These are phyloP conservation scores for Ophiostoma pallidulum DNA, from an alignment of 2,329 filamentous ascomycete species.

Conservation along the genomic window DNA sequence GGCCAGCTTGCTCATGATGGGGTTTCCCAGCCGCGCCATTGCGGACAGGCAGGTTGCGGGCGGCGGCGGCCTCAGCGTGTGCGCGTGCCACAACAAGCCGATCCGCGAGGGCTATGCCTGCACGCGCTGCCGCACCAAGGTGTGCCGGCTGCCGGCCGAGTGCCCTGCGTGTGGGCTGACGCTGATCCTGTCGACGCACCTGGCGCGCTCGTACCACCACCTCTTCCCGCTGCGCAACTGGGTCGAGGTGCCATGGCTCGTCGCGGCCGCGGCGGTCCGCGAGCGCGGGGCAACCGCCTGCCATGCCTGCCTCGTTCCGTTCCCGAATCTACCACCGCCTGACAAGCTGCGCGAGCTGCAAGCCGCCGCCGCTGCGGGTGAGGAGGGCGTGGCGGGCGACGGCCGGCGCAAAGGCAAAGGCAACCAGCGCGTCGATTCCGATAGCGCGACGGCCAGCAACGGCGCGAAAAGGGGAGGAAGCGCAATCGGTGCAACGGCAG, in stretches of 20 bases:
- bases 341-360: conserved; percentile 9
- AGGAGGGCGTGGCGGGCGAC: conserved; percentile 10
- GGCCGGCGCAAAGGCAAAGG: too few relatives aligned
- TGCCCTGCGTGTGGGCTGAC: conserved; percentile 88
- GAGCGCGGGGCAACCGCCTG: conserved; percentile 43
- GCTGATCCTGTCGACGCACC: conserved; percentile 84
- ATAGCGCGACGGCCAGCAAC: conserved; percentile 13
- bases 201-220: conserved; percentile 89
- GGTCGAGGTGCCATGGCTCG: conserved; percentile 77
- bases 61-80: conserved; percentile 59
- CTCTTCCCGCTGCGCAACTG: conserved; percentile 85
- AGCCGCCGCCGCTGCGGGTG: not conserved
- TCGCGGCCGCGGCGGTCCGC: conserved; percentile 44
- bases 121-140: conserved; percentile 78
- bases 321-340: conserved; percentile 43
- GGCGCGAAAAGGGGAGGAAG: not conserved
- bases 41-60: conserved; percentile 54
- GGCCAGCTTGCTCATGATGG: conserved; percentile 84
- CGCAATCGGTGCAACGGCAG: conserved; percentile 6
- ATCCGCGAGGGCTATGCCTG: conserved; percentile 81
- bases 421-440: too few relatives aligned
- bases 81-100: conserved; percentile 81
- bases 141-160: conserved; percentile 81
- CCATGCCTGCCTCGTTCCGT: conserved; percentile 65
- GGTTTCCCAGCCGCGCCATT: conserved; percentile 80